A percentile compares a stretch with the other conserved stretches of the same genome.
These are phyloP conservation scores for Citrus medica DNA, from an alignment of 345 rosid genomes.

Conservation along the genomic window DNA sequence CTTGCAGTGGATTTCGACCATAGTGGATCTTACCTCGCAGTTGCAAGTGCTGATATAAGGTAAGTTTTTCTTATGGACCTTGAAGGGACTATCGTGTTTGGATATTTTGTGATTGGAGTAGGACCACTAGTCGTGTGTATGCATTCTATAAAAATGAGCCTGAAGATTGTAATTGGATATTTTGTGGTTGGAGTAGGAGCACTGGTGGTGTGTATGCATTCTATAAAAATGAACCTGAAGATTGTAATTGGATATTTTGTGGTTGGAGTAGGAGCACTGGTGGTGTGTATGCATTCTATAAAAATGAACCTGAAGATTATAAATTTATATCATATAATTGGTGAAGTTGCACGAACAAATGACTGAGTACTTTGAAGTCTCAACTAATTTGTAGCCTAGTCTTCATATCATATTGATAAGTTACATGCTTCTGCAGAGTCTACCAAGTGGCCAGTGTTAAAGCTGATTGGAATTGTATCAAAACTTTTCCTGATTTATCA, in stretches of 20 bases:
- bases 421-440: slow-evolving; percentile 42
- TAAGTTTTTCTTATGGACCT: slow-evolving; percentile 14
- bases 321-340: background rate
- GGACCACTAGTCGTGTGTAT: background rate
- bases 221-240: background rate
- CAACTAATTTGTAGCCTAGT: background rate
- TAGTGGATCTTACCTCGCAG: slow-evolving; percentile 82
- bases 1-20: slow-evolving; percentile 91
- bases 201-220: background rate
- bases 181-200: background rate
- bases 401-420: background rate
- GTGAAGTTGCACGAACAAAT: background rate
- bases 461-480: slow-evolving; percentile 89
- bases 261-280: background rate
- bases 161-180: background rate
- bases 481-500: slow-evolving; percentile 89
- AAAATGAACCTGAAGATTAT: background rate
- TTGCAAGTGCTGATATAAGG: slow-evolving; percentile 90
- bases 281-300: background rate
- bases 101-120: background rate
- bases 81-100: background rate
- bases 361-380: background rate
- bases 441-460: slow-evolving; percentile 90
- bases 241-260: background rate
- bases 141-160: background rate